Evolutionary conservation across 805 yeast genomes (phyloP), one percentile per base, ranked within the genome.

Genomic region (Myxozyma neglecta): DNA sequence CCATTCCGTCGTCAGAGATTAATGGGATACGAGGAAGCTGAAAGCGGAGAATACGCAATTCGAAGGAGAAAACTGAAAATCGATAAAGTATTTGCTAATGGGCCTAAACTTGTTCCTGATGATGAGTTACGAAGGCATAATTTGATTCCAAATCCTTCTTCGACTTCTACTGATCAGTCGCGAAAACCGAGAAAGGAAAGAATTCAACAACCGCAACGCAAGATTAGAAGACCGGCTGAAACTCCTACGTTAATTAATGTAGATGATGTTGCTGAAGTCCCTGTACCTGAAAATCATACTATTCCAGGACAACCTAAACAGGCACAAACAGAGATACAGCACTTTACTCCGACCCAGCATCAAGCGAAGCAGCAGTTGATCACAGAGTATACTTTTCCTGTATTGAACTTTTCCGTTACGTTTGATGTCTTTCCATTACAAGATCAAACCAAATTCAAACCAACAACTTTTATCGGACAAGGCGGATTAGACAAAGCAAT

Each of bases 381-480:
- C 34, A 10, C 42, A 18, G 65, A 60, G 11, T 66, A 58, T 40
- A 45, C 14, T 24, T 59, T 65, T 29, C 50, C 65, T 6, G 50
- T 54, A 4, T 50, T 59, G 32, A 62, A 59, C 24, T 66, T 56
- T 48, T 61, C 69, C 8, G 59, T 43, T 9, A 60, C 68, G 13
- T 66, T 66, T 43, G 68, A 59, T 32, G 56, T 65, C 29, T 48
- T 54, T 9, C 69, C 69, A 4, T 43, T 66, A 18, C 57, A 59
- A 7, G 35, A 49, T 16, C 55, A 35, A 10, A 63, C 64, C 6
- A 54, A 52, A 16, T 62, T 66, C 20, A 29, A 32, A 18, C n/a
- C 50, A 3, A 32, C 60, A 11, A 60, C 68, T 3, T 59, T 66
- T 24, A 45, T 65, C 6, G 69, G 69, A 20, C 48, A 54, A 24